Percentiles rank a stretch among this genome's conserved stretches.
These are phyloP conservation scores for Mallotus repandus DNA, from an alignment of 441 rosid species.

Conservation along the genomic window DNA sequence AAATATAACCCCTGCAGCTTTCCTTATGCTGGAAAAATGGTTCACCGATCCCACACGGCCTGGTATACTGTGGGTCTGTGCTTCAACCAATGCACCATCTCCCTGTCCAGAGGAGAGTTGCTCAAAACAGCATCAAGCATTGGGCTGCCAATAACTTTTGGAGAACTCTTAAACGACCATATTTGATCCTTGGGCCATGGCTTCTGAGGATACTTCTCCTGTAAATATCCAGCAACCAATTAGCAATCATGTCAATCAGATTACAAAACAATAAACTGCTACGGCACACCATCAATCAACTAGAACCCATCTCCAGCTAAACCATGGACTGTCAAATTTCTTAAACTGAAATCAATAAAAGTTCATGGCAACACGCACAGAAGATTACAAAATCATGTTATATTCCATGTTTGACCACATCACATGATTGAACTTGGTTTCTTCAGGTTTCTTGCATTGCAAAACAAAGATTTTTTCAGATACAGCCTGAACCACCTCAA, in stretches of 20 bases:
- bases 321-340: background rate
- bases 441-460: background rate
- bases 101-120: slow-evolving; percentile 60
- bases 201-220: slow-evolving; percentile 88
- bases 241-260: background rate
- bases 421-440: too few relatives aligned
- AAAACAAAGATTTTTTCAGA: background rate
- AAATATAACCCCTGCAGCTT: slow-evolving; percentile 22
- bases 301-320: background rate
- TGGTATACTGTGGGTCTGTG: slow-evolving; percentile 67
- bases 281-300: background rate
- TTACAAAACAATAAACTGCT: too few relatives aligned
- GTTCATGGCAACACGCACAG: too few relatives aligned
- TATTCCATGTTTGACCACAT: too few relatives aligned
- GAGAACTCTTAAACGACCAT: slow-evolving; percentile 71
- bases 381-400: too few relatives aligned
- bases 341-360: too few relatives aligned
- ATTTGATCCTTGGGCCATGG: slow-evolving; percentile 96
- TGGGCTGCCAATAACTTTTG: slow-evolving; percentile 79
- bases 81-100: slow-evolving; percentile 87
- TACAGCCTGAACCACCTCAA: background rate
- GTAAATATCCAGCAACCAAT: slow-evolving; percentile 14
- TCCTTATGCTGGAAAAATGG: background rate
- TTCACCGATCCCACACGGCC: slow-evolving; percentile 78
- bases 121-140: slow-evolving; percentile 77